These are phyloP conservation scores for Mycena capillaripes DNA, from an alignment of 768 basidiomycete genomes.

Conservation along the genomic window DNA sequence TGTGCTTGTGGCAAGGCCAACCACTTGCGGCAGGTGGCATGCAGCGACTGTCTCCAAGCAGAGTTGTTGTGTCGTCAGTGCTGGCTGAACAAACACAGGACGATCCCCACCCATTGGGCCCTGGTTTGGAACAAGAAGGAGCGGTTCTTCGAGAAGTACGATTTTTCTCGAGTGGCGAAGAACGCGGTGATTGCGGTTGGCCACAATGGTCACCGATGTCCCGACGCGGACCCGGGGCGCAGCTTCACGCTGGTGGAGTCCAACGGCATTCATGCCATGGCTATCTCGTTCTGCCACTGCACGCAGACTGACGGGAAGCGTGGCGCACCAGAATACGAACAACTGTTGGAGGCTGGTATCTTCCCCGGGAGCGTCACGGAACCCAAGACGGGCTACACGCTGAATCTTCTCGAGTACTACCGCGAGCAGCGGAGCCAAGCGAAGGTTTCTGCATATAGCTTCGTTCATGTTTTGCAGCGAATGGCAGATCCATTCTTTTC, in stretches of 20 bases:
- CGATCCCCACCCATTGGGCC: not conserved
- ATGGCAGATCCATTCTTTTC: constrained; percentile 26
- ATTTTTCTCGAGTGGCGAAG: constrained; percentile 16
- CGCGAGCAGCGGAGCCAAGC: constrained; percentile 19
- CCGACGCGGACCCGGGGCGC: not conserved
- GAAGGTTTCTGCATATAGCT: constrained; percentile 26
- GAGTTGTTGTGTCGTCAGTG: not conserved
- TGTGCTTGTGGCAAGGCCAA: not conserved
- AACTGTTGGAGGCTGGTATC: constrained; percentile 17
- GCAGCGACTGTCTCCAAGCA: not conserved
- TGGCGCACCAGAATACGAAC: constrained; percentile 1
- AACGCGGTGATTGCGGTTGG: not conserved
- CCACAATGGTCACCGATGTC: constrained; percentile 14
- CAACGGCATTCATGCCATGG: constrained; percentile 31
- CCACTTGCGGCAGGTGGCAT: too few relatives aligned
- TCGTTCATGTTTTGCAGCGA: constrained; percentile 23
- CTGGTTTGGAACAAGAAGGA: not conserved
- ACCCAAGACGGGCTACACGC: constrained; percentile 24
- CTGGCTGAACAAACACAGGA: not conserved
- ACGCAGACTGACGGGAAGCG: not conserved
- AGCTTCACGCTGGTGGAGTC: constrained; percentile 20
- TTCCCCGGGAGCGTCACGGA: constrained; percentile 22
- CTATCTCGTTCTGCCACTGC: constrained; percentile 24
- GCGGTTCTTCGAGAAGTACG: not conserved
- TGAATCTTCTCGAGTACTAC: constrained; percentile 19